Evolutionary conservation across 495 filamentous ascomycete species (phyloP).

Genomic region (Penicillium ucsense): DNA sequence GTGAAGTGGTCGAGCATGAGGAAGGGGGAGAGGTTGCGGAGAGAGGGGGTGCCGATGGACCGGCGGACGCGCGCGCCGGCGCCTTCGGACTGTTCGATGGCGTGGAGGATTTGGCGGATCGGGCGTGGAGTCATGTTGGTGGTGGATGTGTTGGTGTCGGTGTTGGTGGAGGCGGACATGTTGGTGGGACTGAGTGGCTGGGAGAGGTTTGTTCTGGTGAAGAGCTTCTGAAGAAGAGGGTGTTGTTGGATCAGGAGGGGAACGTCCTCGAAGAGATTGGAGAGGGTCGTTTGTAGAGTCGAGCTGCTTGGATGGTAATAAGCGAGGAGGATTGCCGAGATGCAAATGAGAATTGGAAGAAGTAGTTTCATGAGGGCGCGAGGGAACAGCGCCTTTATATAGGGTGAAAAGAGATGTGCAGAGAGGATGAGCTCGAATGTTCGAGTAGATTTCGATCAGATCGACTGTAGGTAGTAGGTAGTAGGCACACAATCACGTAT

Average conservation of each 20-base stretch:
- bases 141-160: slow-evolving; percentile 11
- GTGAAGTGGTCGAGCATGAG: slow-evolving; percentile 96
- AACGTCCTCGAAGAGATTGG: background rate
- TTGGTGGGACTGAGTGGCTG: too few relatives aligned
- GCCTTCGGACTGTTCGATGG: slow-evolving; percentile 80
- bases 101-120: slow-evolving; percentile 73
- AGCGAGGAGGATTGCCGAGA: slow-evolving; percentile 29
- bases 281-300: background rate
- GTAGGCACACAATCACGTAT: too few relatives aligned
- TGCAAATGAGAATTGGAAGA: slow-evolving; percentile 34
- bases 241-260: background rate
- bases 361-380: slow-evolving; percentile 31
- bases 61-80: slow-evolving; percentile 82
- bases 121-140: slow-evolving; percentile 62
- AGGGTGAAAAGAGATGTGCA: too few relatives aligned
- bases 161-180: too few relatives aligned
- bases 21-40: slow-evolving; percentile 87
- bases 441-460: slow-evolving; percentile 4
- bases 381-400: too few relatives aligned
- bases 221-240: background rate
- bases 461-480: too few relatives aligned
- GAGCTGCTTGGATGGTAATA: slow-evolving; percentile 11
- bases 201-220: background rate
- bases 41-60: slow-evolving; percentile 73
- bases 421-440: slow-evolving; percentile 7